Base-by-base conservation (phyloP, 2,329 filamentous ascomycete genomes). In the Aureobasidium pullulans region DNA sequence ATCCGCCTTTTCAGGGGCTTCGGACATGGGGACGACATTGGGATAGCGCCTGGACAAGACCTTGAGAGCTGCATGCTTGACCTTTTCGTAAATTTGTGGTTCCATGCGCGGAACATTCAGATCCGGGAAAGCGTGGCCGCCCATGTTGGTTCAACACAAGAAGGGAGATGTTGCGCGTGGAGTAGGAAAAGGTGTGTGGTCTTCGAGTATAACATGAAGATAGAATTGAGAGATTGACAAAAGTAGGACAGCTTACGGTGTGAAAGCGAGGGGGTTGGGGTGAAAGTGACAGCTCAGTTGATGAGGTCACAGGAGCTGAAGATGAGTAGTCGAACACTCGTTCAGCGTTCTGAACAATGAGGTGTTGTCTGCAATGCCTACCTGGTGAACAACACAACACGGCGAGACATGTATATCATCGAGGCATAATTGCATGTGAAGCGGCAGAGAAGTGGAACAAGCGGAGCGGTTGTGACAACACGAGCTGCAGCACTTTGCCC, bases 81-180 rank as follows among this genome's bases (percentile, higher is more conserved):
- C 74, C 1, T 69, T 62, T 1, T 73, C 56, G 72, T 92, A 93
- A 34, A 86, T 71, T 0, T 70, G 63, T 1, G 75, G 74, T 4
- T 77, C 74, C 82, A 93, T 88, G 16, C 89, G 84, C 3, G 87
- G 88, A 0, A 84, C 88, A 61, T 70, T 65, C 9, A 89, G 76
- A 0, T 69, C 66, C 1, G 66, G 63, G 63, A 89, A 90, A 0
- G 79, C 82, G 1, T 73, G 74, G 16, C 88, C 88, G 19, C 88
- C 88, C 88, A 90, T 90, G 56, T 67, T 37, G 29, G 28, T 57
- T 8, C 40, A 58, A 34, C 50, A 47, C 23, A 47, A 57, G n/a
- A 37, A 48, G 46, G 46, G 43, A 53, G 37, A 31, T 11, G 28
- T 37, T 23, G 23, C 23, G 23, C 23, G 23, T 3, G 23, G 23